Conservation (phyloP, 257 asterid species). For the Prunella vulgaris region DNA sequence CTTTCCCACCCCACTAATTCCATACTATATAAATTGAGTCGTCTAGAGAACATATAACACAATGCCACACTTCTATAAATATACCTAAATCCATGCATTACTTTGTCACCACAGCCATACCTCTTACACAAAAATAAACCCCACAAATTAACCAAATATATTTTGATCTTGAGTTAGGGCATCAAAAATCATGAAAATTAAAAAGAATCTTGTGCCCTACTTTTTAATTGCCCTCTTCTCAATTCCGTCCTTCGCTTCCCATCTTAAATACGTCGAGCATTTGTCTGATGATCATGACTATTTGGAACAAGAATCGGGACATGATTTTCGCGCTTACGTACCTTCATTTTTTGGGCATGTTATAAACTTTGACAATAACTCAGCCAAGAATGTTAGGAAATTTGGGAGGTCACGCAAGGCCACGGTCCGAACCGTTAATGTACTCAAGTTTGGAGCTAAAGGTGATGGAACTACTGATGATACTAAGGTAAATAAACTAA, state of each 20-base stretch:
- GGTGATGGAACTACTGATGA: slow-evolving; percentile 62
- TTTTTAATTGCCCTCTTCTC: slow-evolving; percentile 9
- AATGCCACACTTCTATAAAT: slow-evolving; percentile 31
- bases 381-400: slow-evolving; percentile 13
- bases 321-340: slow-evolving; percentile 34
- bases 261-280: slow-evolving; percentile 9
- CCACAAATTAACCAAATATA: background rate
- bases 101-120: slow-evolving; percentile 25
- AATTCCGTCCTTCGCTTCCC: slow-evolving; percentile 13
- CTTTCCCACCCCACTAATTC: slow-evolving; percentile 30
- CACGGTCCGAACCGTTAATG: slow-evolving; percentile 30
- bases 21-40: slow-evolving; percentile 38
- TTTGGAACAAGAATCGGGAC: slow-evolving; percentile 34
- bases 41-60: slow-evolving; percentile 28
- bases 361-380: slow-evolving; percentile 8
- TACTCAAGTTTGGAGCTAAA: slow-evolving; percentile 49
- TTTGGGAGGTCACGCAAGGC: slow-evolving; percentile 11
- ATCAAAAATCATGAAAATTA: slow-evolving; percentile 18
- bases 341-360: slow-evolving; percentile 29
- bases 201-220: slow-evolving; percentile 18
- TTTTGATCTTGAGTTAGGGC: background rate
- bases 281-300: slow-evolving; percentile 13
- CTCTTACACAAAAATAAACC: slow-evolving; percentile 17
- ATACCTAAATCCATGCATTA: slow-evolving; percentile 20
- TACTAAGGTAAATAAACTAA: slow-evolving; percentile 34